Conservation (phyloP, 1,139 yeast genomes). For the Arxiozyma bovina region DNA sequence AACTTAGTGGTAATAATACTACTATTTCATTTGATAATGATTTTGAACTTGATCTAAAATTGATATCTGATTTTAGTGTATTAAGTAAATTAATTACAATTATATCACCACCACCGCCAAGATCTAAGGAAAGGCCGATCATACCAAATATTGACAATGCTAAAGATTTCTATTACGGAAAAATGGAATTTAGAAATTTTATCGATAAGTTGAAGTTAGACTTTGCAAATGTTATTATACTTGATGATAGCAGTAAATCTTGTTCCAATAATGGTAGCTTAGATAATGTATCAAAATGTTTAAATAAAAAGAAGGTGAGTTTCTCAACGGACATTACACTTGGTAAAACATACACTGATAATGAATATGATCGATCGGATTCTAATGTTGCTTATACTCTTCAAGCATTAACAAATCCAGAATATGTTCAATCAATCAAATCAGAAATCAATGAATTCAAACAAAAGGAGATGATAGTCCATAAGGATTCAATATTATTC, state of each 20-base stretch:
- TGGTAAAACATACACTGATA: constrained; percentile 14
- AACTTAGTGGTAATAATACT: background rate
- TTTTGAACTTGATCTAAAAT: constrained; percentile 7
- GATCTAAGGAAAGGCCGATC: constrained; percentile 19
- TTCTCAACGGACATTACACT: constrained; percentile 15
- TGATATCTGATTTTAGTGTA: constrained; percentile 5
- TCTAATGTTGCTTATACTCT: constrained; percentile 16
- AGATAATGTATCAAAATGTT: background rate
- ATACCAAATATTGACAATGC: constrained; percentile 13
- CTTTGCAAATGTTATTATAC: background rate
- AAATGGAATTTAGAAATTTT: background rate
- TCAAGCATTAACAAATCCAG: constrained; percentile 11
- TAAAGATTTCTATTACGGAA: constrained; percentile 15
- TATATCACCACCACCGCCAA: constrained; percentile 16
- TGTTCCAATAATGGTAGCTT: background rate
- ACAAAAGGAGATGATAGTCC: constrained; percentile 25
- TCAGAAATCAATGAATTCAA: constrained; percentile 24
- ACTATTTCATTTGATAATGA: background rate
- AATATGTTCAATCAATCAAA: constrained; percentile 19
- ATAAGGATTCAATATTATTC: constrained; percentile 19
- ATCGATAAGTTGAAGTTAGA: background rate
- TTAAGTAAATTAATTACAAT: constrained; percentile 5
- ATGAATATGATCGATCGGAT: constrained; percentile 23
- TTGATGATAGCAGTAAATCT: background rate
- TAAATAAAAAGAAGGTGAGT: constrained; percentile 3